Evolutionary conservation across 2,329 filamentous ascomycete genomes (phyloP).

Genomic region (Fragosphaeria purpurea): DNA sequence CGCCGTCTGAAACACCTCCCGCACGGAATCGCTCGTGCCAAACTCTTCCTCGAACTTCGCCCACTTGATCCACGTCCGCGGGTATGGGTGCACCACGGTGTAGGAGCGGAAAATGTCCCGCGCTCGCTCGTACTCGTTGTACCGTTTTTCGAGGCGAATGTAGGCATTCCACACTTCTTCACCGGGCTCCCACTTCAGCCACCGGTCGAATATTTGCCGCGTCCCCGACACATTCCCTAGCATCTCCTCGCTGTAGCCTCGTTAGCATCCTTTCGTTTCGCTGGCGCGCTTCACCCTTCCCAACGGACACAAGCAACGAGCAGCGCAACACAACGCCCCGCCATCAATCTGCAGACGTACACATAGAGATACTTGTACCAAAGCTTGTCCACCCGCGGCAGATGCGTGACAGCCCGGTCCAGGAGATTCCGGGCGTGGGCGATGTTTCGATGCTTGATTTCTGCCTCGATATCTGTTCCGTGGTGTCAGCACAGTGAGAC

Average conservation of each 20-base stretch:
- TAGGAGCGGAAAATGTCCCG: slow-evolving; percentile 83
- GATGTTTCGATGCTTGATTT: slow-evolving; percentile 93
- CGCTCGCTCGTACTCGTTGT: slow-evolving; percentile 84
- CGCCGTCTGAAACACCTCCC: slow-evolving; percentile 82
- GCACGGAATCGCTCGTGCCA: slow-evolving; percentile 81
- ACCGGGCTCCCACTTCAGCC: slow-evolving; percentile 97
- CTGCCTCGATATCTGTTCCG: slow-evolving; percentile 75
- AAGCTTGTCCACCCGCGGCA: slow-evolving; percentile 86
- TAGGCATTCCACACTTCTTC: slow-evolving; percentile 93
- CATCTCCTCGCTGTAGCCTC: slow-evolving; percentile 85
- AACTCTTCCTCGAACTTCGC: slow-evolving; percentile 93
- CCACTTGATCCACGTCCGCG: slow-evolving; percentile 98
- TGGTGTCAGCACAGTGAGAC: slow-evolving; percentile 28
- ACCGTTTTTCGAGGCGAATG: slow-evolving; percentile 94
- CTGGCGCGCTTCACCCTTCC: no score
- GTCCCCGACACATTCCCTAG: slow-evolving; percentile 88
- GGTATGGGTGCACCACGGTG: slow-evolving; percentile 85
- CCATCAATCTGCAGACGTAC: slow-evolving; percentile 3
- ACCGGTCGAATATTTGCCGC: slow-evolving; percentile 88
- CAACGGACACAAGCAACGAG: background rate
- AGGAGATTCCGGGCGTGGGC: slow-evolving; percentile 92
- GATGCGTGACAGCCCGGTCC: slow-evolving; percentile 84
- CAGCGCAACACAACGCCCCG: no score
- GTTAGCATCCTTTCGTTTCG: background rate
- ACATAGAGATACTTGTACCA: slow-evolving; percentile 89